Conservation (phyloP, 116 monocot genomes). For the Dioscorea cayenensis region DNA sequence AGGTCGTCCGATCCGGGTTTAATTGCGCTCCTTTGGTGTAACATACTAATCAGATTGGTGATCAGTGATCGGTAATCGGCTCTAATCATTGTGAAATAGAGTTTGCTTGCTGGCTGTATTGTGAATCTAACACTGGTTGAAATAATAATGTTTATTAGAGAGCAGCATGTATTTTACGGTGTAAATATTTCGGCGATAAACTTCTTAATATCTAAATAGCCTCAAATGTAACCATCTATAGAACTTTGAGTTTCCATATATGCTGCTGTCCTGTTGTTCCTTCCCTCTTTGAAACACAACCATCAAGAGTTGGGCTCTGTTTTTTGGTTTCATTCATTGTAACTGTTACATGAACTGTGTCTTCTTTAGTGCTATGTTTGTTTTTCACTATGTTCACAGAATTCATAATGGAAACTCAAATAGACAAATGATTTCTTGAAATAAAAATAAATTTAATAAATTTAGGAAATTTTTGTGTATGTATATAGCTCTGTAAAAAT, state of each 20-base stretch:
- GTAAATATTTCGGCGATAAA: background rate
- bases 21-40: background rate
- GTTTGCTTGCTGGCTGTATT: background rate
- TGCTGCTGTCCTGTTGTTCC: background rate
- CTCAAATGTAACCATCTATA: background rate
- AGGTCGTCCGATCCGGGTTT: conserved; percentile 45
- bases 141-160: background rate
- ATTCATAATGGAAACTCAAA: too few relatives aligned
- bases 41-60: background rate
- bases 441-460: too few relatives aligned
- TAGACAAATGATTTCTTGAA: too few relatives aligned
- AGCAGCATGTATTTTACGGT: background rate
- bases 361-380: too few relatives aligned
- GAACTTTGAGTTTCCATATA: background rate
- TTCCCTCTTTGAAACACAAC: too few relatives aligned
- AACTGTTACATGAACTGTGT: too few relatives aligned
- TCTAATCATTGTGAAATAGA: background rate
- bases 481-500: too few relatives aligned
- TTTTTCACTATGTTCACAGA: too few relatives aligned
- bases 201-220: background rate
- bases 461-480: too few relatives aligned
- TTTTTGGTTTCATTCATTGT: too few relatives aligned
- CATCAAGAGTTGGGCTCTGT: too few relatives aligned
- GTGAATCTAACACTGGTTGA: background rate
- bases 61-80: background rate